A percentile compares a stretch with the other conserved stretches of the same genome.
phyloP scores from a whole-genome alignment of 2,329 filamentous ascomycete species.

The Plectosphaerella plurivora region DNA sequence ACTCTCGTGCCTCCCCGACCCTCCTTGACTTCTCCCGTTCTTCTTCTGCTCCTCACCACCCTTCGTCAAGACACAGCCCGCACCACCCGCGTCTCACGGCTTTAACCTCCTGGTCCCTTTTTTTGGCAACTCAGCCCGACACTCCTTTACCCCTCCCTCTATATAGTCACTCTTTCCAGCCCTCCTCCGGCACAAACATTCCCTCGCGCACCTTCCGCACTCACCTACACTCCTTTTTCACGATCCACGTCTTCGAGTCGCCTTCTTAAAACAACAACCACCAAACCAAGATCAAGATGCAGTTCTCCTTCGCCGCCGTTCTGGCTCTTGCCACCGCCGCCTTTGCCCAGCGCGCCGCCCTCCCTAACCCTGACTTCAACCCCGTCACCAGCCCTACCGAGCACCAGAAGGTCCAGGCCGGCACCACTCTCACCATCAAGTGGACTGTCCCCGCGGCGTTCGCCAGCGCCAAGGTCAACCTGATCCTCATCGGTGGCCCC shows the following conservation, averaged over 20 bases:
- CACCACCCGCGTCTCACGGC: constrained; percentile 2
- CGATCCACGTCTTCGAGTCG: neutral
- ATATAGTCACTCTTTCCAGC: constrained; percentile 4
- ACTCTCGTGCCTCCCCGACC: neutral
- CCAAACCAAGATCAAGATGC: constrained; percentile 42
- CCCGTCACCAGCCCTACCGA: constrained; percentile 42
- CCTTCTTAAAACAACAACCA: constrained; percentile 9
- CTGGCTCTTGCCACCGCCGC: constrained; percentile 47
- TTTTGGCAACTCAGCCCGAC: neutral
- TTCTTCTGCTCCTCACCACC: constrained; percentile 1
- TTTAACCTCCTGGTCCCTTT: constrained; percentile 1
- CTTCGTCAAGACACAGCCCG: constrained; percentile 6
- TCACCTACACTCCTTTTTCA: neutral
- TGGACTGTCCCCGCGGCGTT: constrained; percentile 41
- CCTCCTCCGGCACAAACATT: neutral
- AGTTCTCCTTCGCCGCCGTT: constrained; percentile 44
- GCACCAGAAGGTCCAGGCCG: constrained; percentile 40
- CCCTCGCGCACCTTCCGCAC: constrained; percentile 3
- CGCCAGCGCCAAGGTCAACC: constrained; percentile 36
- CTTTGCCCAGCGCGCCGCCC: constrained; percentile 51
- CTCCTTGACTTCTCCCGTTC: neutral
- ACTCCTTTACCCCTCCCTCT: constrained; percentile 1
- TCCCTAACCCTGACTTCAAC: constrained; percentile 29
- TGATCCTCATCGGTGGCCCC: constrained; percentile 45
- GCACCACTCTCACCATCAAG: constrained; percentile 42